phyloP scores from a whole-genome alignment of 257 asterid species.

The Solanum tarijense region DNA sequence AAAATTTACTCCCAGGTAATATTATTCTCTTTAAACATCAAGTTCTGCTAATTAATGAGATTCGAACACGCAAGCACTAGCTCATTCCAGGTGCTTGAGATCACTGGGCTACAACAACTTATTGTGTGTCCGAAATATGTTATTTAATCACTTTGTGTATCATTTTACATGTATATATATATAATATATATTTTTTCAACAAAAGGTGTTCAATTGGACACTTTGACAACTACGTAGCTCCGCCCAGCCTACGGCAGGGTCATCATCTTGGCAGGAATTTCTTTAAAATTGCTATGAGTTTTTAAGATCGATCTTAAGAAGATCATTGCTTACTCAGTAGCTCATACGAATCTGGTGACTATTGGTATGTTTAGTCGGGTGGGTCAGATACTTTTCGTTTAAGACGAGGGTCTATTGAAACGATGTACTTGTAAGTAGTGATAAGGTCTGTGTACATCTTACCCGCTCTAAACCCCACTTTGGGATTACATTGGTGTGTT shows the following conservation, averaged over 20 bases:
- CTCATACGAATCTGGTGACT: neutral
- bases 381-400: neutral
- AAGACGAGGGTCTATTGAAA: neutral
- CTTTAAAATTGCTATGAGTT: neutral
- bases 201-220: no score
- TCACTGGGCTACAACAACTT: no score
- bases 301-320: neutral
- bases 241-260: neutral
- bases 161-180: no score
- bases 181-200: no score
- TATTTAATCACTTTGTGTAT: no score
- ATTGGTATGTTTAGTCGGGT: neutral
- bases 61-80: no score
- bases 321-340: neutral
- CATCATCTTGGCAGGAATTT: neutral
- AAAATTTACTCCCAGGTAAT: slow-evolving; percentile 61
- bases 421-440: neutral
- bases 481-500: neutral
- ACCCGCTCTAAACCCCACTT: fast-evolving
- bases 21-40: no score
- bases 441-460: neutral
- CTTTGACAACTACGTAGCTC: no score
- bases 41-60: no score
- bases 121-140: no score
- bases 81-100: no score